These are phyloP conservation scores for Suillus cothurnatus DNA, from an alignment of 768 basidiomycete species.

Conservation along the genomic window DNA sequence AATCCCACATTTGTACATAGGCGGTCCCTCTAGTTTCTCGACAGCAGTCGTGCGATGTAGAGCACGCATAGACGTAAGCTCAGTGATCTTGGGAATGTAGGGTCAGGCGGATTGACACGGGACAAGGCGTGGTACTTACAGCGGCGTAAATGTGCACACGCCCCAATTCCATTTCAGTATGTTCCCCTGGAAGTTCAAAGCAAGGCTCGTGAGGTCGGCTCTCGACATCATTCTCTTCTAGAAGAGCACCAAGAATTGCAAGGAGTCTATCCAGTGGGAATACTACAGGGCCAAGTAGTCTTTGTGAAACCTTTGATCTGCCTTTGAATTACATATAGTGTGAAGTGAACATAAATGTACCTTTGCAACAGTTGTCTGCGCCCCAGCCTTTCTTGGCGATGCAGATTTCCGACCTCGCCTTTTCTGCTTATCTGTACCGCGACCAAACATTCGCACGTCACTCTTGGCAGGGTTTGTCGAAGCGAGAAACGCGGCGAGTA, in stretches of 20 bases:
- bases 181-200: conserved; percentile 63
- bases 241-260: conserved; percentile 75
- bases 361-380: conserved; percentile 49
- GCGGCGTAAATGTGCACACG: conserved; percentile 59
- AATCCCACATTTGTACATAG: conserved; percentile 76
- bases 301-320: conserved; percentile 62
- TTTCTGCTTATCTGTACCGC: conserved; percentile 68
- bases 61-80: conserved; percentile 64
- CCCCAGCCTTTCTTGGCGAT: conserved; percentile 38
- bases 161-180: conserved; percentile 73
- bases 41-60: conserved; percentile 62
- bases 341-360: conserved; percentile 26
- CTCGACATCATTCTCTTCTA: conserved; percentile 70
- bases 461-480: conserved; percentile 83
- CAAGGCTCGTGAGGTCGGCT: conserved; percentile 45
- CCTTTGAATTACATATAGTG: conserved; percentile 3
- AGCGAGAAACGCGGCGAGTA: conserved; percentile 78
- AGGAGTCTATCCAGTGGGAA: conserved; percentile 82
- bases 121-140: conserved; percentile 42
- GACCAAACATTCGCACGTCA: conserved; percentile 82
- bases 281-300: conserved; percentile 74
- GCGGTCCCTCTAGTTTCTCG: conserved; percentile 69
- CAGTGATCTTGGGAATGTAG: conserved; percentile 51
- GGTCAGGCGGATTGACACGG: conserved; percentile 6
- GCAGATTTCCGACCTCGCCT: conserved; percentile 49